These are phyloP conservation scores for Dryas drummondii DNA, from an alignment of 306 rosid species.

Conservation along the genomic window DNA sequence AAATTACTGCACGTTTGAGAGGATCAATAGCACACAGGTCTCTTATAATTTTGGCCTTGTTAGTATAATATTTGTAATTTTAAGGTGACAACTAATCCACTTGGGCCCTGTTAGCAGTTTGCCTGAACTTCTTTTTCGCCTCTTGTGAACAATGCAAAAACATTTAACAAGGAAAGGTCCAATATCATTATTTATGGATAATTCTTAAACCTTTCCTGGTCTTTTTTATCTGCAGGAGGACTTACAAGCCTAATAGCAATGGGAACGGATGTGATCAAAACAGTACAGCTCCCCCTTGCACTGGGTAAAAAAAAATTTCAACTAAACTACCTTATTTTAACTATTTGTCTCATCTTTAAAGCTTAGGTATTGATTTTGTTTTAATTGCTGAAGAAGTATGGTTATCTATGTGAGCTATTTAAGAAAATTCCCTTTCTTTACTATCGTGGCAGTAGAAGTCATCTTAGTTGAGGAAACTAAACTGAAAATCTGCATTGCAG, in stretches of 20 bases:
- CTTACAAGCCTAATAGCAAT: slow-evolving; percentile 42
- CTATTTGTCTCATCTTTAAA: too few species aligned
- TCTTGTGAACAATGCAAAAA: too few species aligned
- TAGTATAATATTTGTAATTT: not conserved
- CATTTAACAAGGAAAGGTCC: too few species aligned
- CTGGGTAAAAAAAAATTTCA: slow-evolving; percentile 53
- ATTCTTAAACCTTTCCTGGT: not conserved
- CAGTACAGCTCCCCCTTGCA: slow-evolving; percentile 90
- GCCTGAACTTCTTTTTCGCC: too few species aligned
- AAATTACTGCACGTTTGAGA: slow-evolving; percentile 74
- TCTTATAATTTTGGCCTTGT: slow-evolving; percentile 5
- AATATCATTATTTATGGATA: too few species aligned
- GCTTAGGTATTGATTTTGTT: not conserved
- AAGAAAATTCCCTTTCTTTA: slow-evolving; percentile 2
- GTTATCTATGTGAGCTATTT: slow-evolving; percentile 1
- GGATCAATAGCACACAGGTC: slow-evolving; percentile 80
- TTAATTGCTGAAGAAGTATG: not conserved
- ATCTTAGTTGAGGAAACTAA: slow-evolving; percentile 17
- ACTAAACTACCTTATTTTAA: not conserved
- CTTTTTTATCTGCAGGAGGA: slow-evolving; percentile 60
- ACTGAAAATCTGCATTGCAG: slow-evolving; percentile 46
- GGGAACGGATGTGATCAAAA: slow-evolving; percentile 62
- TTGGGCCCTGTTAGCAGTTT: too few species aligned
- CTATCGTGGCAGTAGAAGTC: not conserved
- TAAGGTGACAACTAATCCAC: not conserved